Base-by-base conservation (phyloP, 148 eudicot species). In the Chenopodium formosanum region DNA sequence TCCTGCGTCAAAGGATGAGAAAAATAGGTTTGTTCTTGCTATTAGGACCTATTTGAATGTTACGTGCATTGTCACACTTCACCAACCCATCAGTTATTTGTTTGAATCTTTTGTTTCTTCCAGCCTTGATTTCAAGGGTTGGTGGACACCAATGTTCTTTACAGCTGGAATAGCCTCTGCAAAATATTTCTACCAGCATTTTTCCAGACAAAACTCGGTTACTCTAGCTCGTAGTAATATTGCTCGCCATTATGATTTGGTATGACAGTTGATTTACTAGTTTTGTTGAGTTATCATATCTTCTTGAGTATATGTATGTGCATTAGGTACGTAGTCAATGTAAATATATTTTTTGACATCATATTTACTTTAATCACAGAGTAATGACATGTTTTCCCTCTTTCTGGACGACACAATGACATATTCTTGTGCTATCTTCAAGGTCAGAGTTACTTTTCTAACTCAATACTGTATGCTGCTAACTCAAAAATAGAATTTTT, bases 371-470 rank as follows among this genome's bases (percentile, higher is more conserved):
- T 76, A 29, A 84, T 84, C 72, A 5, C 88, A 96, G 99, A 94
- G 95, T 83, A 96, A 96, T 79, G 95, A 94, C 75, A 89, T 96
- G 79, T 96, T 96, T 84, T 86, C 94, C 34, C 91, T 94, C 56
- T 96, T 94, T 83, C 79, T 96, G 92, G 99, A 96, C 47, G 95
- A 96, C 46, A 92, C 99, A 77, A 96, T 96, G 98, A 91, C 94
- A 53, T 96, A 96, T 74, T 96, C 99, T 9, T 92, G 91, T 80
- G 99, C 99, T 11, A 78, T 94, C 73, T 96, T 94, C 75, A 89
- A 95, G 98, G 98, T 93, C 25, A 86, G 88, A 63, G 60, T 53
- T 64, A 14, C 25, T 46, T 56, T 40, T 34, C 50, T 46, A 19
- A 34, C 56, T 63, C 7, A 68, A 75, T 16, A 31, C 32, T 68